Conservation (phyloP, 176 grass and related monocot genomes). For the Zea mays region Zm-B73-REFERENCE-NAM-5.0 NC_050099.1:39252501-39253000, state of each 20-base stretch:
- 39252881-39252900: background rate
- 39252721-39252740: background rate
- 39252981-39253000: background rate
- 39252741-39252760: background rate
- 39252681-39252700: background rate
- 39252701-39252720: background rate
- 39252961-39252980: background rate
- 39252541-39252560: background rate
- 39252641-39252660: background rate
- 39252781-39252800: background rate
- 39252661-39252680: background rate
- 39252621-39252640: background rate
- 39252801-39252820: background rate
- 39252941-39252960: background rate
- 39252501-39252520: too few relatives aligned
- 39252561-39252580: background rate
- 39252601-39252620: background rate
- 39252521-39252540: background rate
- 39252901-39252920: background rate
- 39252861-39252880: background rate
- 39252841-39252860: background rate
- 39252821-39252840: background rate
- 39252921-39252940: background rate
- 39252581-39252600: background rate
- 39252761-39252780: background rate